phyloP scores from a whole-genome alignment of 345 rosid species.

The Streptanthus diversifolius region DNA sequence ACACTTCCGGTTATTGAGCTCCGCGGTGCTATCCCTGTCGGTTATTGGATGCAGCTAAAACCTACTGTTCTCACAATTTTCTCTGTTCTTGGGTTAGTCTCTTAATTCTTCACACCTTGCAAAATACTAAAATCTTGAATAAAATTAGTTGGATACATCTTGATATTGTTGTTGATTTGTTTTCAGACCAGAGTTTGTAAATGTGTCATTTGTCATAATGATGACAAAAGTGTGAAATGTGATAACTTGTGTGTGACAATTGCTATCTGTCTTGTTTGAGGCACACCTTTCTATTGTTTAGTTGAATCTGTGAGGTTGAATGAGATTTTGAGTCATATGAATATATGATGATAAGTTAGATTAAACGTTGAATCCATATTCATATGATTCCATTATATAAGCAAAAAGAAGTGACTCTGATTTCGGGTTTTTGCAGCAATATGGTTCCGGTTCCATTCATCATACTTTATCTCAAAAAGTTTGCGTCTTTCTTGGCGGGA shows the following conservation, averaged over 20 bases:
- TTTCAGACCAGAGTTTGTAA: background rate
- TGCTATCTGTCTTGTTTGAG: background rate
- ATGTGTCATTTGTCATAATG: background rate
- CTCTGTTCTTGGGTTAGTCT: constrained; percentile 74
- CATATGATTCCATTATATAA: background rate
- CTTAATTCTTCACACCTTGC: background rate
- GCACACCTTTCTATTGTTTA: background rate
- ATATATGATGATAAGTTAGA: constrained; percentile 12
- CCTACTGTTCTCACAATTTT: constrained; percentile 52
- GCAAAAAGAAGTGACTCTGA: background rate
- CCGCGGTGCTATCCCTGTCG: constrained; percentile 94
- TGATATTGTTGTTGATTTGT: background rate
- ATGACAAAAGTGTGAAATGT: background rate
- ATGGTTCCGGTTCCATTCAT: constrained; percentile 97
- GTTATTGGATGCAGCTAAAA: constrained; percentile 92
- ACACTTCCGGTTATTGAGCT: constrained; percentile 91
- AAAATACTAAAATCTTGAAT: background rate
- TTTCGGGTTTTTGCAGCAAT: constrained; percentile 50
- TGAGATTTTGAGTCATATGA: background rate
- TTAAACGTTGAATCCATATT: background rate
- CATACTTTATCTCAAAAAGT: constrained; percentile 62
- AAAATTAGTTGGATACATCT: background rate
- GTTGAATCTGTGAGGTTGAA: background rate
- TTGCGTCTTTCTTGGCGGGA: constrained; percentile 63
- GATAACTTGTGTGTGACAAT: background rate